Evolutionary conservation across 2,329 filamentous ascomycete species (phyloP).

Genomic region (Sclerotiophoma versabilis): DNA sequence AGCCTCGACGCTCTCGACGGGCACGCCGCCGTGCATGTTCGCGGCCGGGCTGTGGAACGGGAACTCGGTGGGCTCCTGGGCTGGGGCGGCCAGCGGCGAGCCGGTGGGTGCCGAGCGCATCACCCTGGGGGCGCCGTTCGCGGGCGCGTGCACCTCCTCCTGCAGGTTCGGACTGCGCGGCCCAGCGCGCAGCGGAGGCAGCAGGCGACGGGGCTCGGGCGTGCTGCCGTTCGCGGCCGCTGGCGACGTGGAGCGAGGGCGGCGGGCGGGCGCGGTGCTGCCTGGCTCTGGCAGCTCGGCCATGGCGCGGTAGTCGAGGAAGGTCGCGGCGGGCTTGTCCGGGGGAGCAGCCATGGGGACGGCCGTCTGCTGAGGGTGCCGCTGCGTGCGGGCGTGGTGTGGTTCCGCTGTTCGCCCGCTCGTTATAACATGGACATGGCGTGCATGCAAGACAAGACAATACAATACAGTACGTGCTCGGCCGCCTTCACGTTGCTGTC

Average conservation of each 20-base stretch:
- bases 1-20: slow-evolving; percentile 28
- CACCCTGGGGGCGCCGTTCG: slow-evolving; percentile 39
- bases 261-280: slow-evolving; percentile 34
- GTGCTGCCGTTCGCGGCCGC: slow-evolving; percentile 20
- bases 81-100: slow-evolving; percentile 32
- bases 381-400: slow-evolving; percentile 15
- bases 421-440: slow-evolving; percentile 26
- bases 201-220: slow-evolving; percentile 22
- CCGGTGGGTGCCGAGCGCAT: slow-evolving; percentile 41
- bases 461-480: background rate
- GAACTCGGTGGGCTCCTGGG: slow-evolving; percentile 44
- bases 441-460: background rate
- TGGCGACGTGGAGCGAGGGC: slow-evolving; percentile 33
- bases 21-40: slow-evolving; percentile 20
- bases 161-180: slow-evolving; percentile 18
- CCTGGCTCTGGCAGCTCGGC: slow-evolving; percentile 37
- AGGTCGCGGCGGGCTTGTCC: slow-evolving; percentile 6
- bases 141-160: slow-evolving; percentile 21
- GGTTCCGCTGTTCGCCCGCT: slow-evolving; percentile 14
- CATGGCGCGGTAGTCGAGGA: slow-evolving; percentile 26
- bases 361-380: background rate
- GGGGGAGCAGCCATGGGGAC: slow-evolving; percentile 5
- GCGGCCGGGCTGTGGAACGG: slow-evolving; percentile 41
- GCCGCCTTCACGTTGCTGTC: slow-evolving; percentile 6
- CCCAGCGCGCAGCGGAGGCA: slow-evolving; percentile 35